Evolutionary conservation across 805 yeast genomes (phyloP).

Genomic region (Limtongia smithiae): DNA sequence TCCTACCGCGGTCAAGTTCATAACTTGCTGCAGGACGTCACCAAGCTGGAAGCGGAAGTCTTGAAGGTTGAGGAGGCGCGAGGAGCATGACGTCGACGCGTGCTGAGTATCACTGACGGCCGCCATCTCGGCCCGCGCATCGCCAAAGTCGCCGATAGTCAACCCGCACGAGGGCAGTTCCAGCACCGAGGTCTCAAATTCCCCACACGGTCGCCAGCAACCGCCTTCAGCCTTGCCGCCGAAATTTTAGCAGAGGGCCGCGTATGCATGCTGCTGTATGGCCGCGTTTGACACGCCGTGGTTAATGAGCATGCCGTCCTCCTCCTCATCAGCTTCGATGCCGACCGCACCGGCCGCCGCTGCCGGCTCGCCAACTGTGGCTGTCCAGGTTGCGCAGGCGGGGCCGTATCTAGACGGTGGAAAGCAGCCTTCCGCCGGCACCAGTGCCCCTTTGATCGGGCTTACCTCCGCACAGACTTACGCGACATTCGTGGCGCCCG

Average conservation of each 20-base stretch:
- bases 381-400: background rate
- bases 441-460: background rate
- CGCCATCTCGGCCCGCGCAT: too few relatives aligned
- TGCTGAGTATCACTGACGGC: too few relatives aligned
- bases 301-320: slow-evolving; percentile 23
- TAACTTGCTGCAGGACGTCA: too few relatives aligned
- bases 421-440: background rate
- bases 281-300: slow-evolving; percentile 31
- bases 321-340: background rate
- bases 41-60: too few relatives aligned
- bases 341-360: slow-evolving; percentile 17
- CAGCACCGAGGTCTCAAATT: background rate
- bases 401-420: background rate
- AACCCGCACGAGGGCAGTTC: too few relatives aligned
- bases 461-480: slow-evolving; percentile 32
- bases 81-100: too few relatives aligned
- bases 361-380: background rate
- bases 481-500: slow-evolving; percentile 40
- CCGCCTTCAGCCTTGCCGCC: background rate
- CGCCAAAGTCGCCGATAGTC: too few relatives aligned
- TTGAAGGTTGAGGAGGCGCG: too few relatives aligned
- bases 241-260: background rate
- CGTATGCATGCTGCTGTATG: slow-evolving; percentile 27
- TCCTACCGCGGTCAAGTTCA: too few relatives aligned
- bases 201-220: background rate